phyloP scores from a whole-genome alignment of 2,329 filamentous ascomycete genomes.

The Metarhizium guizhouense region DNA sequence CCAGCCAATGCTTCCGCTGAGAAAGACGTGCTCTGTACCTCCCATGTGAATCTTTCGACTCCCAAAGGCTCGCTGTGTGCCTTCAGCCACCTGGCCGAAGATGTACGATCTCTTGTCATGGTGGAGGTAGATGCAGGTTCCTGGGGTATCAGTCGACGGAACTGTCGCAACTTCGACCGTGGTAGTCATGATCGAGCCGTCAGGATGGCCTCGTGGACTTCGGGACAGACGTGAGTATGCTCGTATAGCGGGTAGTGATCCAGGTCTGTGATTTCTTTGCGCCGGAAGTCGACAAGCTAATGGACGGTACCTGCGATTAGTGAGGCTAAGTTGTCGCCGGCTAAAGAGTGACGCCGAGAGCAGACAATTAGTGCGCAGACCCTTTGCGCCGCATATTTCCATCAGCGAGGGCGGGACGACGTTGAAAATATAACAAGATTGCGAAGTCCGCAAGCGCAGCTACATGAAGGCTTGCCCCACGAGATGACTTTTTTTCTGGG shows the following conservation, averaged over 20 bases:
- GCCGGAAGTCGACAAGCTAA: not conserved
- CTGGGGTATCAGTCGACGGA: slow-evolving; percentile 81
- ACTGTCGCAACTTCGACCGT: slow-evolving; percentile 68
- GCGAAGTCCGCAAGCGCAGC: not conserved
- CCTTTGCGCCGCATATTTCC: slow-evolving; percentile 4
- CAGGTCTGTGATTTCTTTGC: not conserved
- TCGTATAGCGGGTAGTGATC: not conserved
- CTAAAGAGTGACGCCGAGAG: not conserved
- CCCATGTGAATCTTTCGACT: slow-evolving; percentile 57
- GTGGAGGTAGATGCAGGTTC: slow-evolving; percentile 67
- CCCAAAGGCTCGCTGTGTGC: slow-evolving; percentile 67
- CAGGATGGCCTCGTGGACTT: not conserved
- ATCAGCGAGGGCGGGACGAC: slow-evolving; percentile 1
- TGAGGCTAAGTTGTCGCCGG: not conserved
- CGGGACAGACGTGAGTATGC: not conserved
- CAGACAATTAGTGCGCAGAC: slow-evolving; percentile 1
- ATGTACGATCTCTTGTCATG: slow-evolving; percentile 78
- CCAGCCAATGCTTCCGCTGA: slow-evolving; percentile 74
- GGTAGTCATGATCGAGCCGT: slow-evolving; percentile 52
- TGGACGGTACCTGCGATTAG: not conserved
- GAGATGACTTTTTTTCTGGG: not conserved
- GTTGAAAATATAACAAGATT: not conserved
- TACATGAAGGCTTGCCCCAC: not conserved
- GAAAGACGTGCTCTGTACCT: slow-evolving; percentile 68
- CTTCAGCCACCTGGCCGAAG: slow-evolving; percentile 76